Evolutionary conservation across 345 rosid species (phyloP).

Genomic region (Erucastrum elatum): DNA sequence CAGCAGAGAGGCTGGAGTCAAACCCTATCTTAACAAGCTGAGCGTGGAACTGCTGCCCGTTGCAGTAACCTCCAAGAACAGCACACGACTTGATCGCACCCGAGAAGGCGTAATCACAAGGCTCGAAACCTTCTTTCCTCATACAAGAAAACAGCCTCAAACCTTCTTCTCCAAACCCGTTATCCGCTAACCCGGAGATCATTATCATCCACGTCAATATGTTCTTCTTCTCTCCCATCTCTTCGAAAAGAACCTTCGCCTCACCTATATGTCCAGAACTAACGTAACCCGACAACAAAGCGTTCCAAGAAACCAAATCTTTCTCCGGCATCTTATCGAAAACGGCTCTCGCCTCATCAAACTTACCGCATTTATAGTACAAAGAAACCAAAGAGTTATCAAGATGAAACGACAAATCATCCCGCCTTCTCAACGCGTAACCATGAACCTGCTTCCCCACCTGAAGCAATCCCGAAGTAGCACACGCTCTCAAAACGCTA

Average conservation of each 20-base stretch:
- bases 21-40: slow-evolving; percentile 40
- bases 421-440: slow-evolving; percentile 32
- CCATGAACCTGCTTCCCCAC: slow-evolving; percentile 41
- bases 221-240: slow-evolving; percentile 42
- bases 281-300: slow-evolving; percentile 40
- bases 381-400: slow-evolving; percentile 36
- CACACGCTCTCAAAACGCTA: slow-evolving; percentile 41
- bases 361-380: slow-evolving; percentile 41
- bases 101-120: slow-evolving; percentile 41
- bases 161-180: slow-evolving; percentile 44
- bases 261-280: slow-evolving; percentile 41
- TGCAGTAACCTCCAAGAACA: slow-evolving; percentile 35
- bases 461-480: slow-evolving; percentile 35
- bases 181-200: slow-evolving; percentile 42
- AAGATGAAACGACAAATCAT: slow-evolving; percentile 33
- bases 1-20: slow-evolving; percentile 39
- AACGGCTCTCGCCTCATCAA: slow-evolving; percentile 38
- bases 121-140: slow-evolving; percentile 42
- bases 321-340: slow-evolving; percentile 36
- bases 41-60: slow-evolving; percentile 42
- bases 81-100: slow-evolving; percentile 42
- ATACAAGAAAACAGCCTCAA: slow-evolving; percentile 38
- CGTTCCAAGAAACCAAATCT: slow-evolving; percentile 47
- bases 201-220: slow-evolving; percentile 40
- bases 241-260: slow-evolving; percentile 40